Evolutionary conservation across 2,329 filamentous ascomycete genomes (phyloP).

Genomic region (Paecilomyces variotii): DNA sequence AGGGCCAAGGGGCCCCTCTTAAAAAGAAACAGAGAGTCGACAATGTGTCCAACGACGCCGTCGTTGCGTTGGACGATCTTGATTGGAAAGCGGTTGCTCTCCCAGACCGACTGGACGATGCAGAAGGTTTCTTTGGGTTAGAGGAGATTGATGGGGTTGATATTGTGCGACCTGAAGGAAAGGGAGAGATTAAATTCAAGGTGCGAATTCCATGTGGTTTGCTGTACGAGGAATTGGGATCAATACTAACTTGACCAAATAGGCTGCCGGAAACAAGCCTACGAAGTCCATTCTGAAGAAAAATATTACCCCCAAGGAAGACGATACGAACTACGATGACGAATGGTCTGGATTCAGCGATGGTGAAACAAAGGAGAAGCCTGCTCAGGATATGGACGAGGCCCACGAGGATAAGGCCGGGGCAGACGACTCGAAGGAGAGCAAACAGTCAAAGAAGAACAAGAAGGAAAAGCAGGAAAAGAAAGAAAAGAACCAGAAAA

Average conservation of each 20-base stretch:
- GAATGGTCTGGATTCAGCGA: conserved; percentile 62
- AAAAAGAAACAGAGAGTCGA: conserved; percentile 30
- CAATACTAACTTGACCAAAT: not conserved
- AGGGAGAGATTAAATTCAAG: conserved; percentile 38
- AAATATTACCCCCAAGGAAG: conserved; percentile 7
- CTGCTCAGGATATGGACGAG: conserved; percentile 13
- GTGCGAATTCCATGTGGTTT: conserved; percentile 14
- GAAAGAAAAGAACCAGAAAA: conserved; percentile 14
- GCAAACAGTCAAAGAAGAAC: conserved; percentile 9
- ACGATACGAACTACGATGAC: conserved; percentile 36
- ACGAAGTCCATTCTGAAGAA: conserved; percentile 25
- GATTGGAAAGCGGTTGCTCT: conserved; percentile 57
- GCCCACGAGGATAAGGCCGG: conserved; percentile 6
- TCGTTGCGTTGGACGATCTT: conserved; percentile 43
- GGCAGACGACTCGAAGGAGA: conserved; percentile 7
- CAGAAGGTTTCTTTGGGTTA: conserved; percentile 86
- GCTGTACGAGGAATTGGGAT: not conserved
- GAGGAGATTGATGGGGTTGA: conserved; percentile 91
- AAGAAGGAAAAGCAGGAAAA: conserved; percentile 20
- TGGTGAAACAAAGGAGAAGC: conserved; percentile 24
- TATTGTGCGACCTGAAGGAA: conserved; percentile 59
- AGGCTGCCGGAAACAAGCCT: conserved; percentile 28
- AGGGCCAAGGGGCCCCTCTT: conserved; percentile 16
- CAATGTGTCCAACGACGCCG: conserved; percentile 11
- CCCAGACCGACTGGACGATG: conserved; percentile 74